Evolutionary conservation across 768 basidiomycete species (phyloP).

Genomic region (Paxillus ammoniavirescens): DNA sequence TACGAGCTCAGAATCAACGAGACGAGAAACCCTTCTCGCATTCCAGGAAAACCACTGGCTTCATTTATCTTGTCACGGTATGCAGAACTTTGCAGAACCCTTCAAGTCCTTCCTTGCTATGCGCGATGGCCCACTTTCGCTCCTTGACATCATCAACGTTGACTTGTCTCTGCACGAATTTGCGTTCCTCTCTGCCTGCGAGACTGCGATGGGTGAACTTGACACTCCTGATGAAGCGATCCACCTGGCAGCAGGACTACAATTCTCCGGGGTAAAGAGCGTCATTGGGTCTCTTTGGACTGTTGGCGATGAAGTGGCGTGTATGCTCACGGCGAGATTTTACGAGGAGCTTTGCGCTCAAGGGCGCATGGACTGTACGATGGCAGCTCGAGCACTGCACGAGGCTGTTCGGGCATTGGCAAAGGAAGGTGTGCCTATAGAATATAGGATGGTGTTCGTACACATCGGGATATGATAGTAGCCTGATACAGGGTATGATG

Average conservation of each 20-base stretch:
- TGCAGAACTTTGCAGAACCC: slow-evolving; percentile 1
- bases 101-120: slow-evolving; percentile 8
- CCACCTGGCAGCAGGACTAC: slow-evolving; percentile 23
- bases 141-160: slow-evolving; percentile 1
- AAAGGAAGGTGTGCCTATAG: background rate
- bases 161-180: background rate
- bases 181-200: slow-evolving; percentile 23
- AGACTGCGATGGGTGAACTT: slow-evolving; percentile 18
- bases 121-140: background rate
- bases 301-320: background rate
- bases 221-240: slow-evolving; percentile 16
- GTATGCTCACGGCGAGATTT: background rate
- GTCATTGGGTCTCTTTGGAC: slow-evolving; percentile 24
- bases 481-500: too few relatives aligned
- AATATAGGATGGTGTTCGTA: slow-evolving; percentile 4
- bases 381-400: slow-evolving; percentile 3
- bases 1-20: background rate
- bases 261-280: slow-evolving; percentile 16
- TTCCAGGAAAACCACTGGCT: too few relatives aligned
- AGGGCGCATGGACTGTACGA: background rate
- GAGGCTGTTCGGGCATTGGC: background rate
- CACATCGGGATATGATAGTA: slow-evolving; percentile 4
- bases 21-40: too few relatives aligned
- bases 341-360: background rate
- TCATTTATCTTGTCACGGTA: slow-evolving; percentile 13